Percentiles rank a stretch among this genome's conserved stretches.
phyloP scores from a whole-genome alignment of 768 basidiomycete species.

The Solioccasus polychromus region DNA sequence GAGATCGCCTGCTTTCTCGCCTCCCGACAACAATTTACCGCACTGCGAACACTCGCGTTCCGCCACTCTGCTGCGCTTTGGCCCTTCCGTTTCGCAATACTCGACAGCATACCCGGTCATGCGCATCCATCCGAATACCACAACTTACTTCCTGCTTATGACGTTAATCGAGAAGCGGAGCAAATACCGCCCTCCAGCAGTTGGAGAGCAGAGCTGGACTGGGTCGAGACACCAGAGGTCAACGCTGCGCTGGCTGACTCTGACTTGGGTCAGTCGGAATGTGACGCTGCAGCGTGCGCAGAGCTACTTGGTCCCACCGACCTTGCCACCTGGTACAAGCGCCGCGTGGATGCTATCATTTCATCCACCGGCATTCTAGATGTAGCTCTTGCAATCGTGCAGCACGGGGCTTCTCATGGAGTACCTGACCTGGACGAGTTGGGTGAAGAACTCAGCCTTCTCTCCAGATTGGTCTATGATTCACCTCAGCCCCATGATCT shows the following conservation, averaged over 20 bases:
- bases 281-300: conserved; percentile 3
- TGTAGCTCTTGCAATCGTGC: conserved; percentile 72
- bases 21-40: conserved; percentile 52
- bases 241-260: conserved; percentile 35
- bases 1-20: conserved; percentile 66
- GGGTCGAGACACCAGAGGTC: conserved; percentile 51
- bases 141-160: conserved; percentile 61
- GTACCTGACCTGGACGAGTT: conserved; percentile 76
- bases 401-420: conserved; percentile 82
- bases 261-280: conserved; percentile 11
- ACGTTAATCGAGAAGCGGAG: conserved; percentile 48
- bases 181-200: conserved; percentile 23
- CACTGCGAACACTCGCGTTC: conserved; percentile 55
- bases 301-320: conserved; percentile 25
- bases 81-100: conserved; percentile 66
- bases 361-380: conserved; percentile 72
- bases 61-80: conserved; percentile 59
- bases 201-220: conserved; percentile 58
- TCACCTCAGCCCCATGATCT: conserved; percentile 45
- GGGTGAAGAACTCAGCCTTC: conserved; percentile 88
- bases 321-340: conserved; percentile 73
- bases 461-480: conserved; percentile 88
- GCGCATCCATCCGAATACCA: conserved; percentile 59
- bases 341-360: conserved; percentile 61
- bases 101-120: conserved; percentile 75